These are phyloP conservation scores for Clitopilus passeckerianus DNA, from an alignment of 768 basidiomycete species.

Conservation along the genomic window DNA sequence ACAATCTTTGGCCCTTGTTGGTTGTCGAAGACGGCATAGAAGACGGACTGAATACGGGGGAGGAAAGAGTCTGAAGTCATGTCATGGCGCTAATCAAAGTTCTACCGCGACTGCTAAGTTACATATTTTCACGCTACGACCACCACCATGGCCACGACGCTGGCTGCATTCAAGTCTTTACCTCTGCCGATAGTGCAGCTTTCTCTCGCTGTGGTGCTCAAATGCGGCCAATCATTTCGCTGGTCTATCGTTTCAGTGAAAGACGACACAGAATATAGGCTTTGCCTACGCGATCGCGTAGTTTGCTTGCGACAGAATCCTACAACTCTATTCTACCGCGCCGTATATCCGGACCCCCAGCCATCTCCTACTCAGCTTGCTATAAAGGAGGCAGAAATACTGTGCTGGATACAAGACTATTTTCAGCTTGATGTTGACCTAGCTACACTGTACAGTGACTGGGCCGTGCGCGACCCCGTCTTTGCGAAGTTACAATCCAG, in stretches of 20 bases:
- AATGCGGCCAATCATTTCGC: slow-evolving; percentile 83
- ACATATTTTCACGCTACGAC: slow-evolving; percentile 1
- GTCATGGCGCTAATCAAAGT: slow-evolving; percentile 22
- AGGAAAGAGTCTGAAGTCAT: slow-evolving; percentile 58
- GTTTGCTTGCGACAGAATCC: slow-evolving; percentile 75
- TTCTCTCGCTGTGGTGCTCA: slow-evolving; percentile 71
- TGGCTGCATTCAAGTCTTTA: slow-evolving; percentile 51
- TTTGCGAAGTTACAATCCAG: slow-evolving; percentile 61
- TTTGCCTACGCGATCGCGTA: slow-evolving; percentile 78
- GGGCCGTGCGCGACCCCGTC: slow-evolving; percentile 70
- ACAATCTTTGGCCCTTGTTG: slow-evolving; percentile 83
- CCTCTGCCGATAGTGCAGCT: slow-evolving; percentile 64
- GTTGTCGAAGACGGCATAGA: slow-evolving; percentile 91
- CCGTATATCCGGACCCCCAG: slow-evolving; percentile 52
- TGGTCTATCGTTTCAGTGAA: slow-evolving; percentile 57
- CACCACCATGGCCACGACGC: slow-evolving; percentile 13
- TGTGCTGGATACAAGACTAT: slow-evolving; percentile 78
- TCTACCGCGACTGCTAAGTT: background rate
- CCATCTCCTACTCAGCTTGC: slow-evolving; percentile 26
- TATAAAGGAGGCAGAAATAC: slow-evolving; percentile 55
- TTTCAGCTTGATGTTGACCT: slow-evolving; percentile 85
- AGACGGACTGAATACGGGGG: slow-evolving; percentile 80
- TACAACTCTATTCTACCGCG: slow-evolving; percentile 66
- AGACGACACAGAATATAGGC: slow-evolving; percentile 56
- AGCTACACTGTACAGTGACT: slow-evolving; percentile 63